A percentile compares a stretch with the other conserved stretches of the same genome.
Evolutionary conservation across 768 basidiomycete species (phyloP).

Genomic region (Hydnum rufescens): DNA sequence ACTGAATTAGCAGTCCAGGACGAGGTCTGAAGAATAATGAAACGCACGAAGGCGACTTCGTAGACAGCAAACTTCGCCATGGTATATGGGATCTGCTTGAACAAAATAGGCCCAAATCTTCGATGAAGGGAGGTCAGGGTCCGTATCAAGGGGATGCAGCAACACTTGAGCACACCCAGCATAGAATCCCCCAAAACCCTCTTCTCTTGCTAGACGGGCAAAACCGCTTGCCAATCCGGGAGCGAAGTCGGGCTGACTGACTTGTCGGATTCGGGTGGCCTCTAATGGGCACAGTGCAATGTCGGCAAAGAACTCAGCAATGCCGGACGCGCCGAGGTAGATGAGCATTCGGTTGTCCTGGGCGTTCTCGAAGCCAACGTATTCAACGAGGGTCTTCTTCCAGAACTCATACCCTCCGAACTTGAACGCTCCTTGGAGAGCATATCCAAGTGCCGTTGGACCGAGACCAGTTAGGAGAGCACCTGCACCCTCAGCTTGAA

Average conservation of each 20-base stretch:
- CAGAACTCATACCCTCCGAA: conserved; percentile 95
- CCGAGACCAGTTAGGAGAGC: conserved; percentile 93
- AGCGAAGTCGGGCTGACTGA: conserved; percentile 24
- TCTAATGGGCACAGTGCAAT: conserved; percentile 90
- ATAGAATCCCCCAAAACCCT: conserved; percentile 24
- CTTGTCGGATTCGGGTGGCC: conserved; percentile 25
- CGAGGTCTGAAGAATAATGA: neutral
- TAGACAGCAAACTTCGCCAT: conserved; percentile 99
- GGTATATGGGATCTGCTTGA: conserved; percentile 81
- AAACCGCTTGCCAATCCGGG: conserved; percentile 22
- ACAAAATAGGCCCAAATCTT: conserved; percentile 24
- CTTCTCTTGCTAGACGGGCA: conserved; percentile 21
- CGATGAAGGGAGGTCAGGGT: neutral
- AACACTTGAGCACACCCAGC: conserved; percentile 18
- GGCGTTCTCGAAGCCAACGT: conserved; percentile 60
- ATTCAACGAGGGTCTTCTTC: conserved; percentile 84
- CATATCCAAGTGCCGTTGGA: conserved; percentile 85
- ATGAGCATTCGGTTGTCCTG: conserved; percentile 53
- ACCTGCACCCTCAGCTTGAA: conserved; percentile 60
- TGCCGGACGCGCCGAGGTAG: conserved; percentile 87
- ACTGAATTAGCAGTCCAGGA: neutral
- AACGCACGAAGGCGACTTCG: conserved; percentile 23
- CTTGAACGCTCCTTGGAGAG: conserved; percentile 94
- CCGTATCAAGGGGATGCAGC: neutral
- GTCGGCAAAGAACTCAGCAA: conserved; percentile 90